Base-by-base conservation (phyloP, 345 rosid species). In the Linum tenue region DNA sequence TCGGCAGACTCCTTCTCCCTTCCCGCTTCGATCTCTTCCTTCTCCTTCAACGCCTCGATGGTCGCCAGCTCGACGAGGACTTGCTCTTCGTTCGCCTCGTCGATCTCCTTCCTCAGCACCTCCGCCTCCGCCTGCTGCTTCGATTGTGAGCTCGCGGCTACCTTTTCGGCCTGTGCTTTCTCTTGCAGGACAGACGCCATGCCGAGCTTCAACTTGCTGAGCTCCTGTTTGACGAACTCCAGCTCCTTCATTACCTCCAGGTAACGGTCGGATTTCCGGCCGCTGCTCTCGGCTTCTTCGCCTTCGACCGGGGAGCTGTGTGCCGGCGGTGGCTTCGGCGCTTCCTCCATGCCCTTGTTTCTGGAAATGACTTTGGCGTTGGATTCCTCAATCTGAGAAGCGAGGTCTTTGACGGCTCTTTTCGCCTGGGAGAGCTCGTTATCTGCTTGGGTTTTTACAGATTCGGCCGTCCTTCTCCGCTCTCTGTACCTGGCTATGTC, bases 1-100 rank as follows among this genome's bases (percentile, higher is more conserved):
- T 79, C 82, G 36, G 64, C 63, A 0, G 65, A 74, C 69, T 85
- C 85, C 57, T 78, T 78, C 37, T 79, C 78, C 64, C 79, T 74
- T 64, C 78, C 70, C 64, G 75, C 84, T 65, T 83, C 78, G 0
- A 90, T 81, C 62, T 79, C 89, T 64, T 65, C 76, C 42, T 39
- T 66, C 58, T 94, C 97, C 62, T 83, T 86, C 79, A 80, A 67
- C 51, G 99, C 97, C 77, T 94, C 96, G 0, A 94, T 86, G 66
- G 75, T 70, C 0, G 97, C 97, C 63, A 94, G 60, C 77, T 94
- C 97, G 68, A 79, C 88, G 10, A 86, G 69, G 73, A 94, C 85
- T 69, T 79, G 88, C 64, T 94, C 97, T 70, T 90, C 99, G 10
- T 85, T 84, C 6, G 75, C 85, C 66, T 70, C 85, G 60, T 85